Conservation (phyloP, 352 stramenopile genomes). For the Stramenopiles sp. region DNA sequence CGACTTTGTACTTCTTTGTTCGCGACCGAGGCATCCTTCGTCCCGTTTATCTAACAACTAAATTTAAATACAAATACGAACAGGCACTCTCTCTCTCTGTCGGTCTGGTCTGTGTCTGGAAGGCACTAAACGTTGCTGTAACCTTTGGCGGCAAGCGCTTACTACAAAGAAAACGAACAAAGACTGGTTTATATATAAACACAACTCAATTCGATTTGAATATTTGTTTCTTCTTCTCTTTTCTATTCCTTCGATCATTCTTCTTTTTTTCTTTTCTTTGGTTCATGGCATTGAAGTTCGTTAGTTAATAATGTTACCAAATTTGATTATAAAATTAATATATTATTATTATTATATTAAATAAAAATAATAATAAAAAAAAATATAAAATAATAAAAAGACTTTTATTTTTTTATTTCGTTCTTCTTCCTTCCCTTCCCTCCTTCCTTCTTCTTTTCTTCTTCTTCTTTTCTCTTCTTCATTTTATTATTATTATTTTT, state of each 20-base stretch:
- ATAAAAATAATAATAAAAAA: constrained; percentile 16
- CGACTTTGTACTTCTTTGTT: constrained; percentile 11
- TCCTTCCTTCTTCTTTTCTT: too few species aligned
- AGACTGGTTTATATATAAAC: not conserved
- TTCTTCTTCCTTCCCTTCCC: too few species aligned
- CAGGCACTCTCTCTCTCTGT: constrained; percentile 17
- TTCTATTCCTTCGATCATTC: not conserved
- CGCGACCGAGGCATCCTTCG: not conserved
- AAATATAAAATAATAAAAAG: too few species aligned
- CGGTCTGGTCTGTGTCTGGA: constrained; percentile 14
- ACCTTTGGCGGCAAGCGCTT: not conserved
- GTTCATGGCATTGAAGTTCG: too few species aligned
- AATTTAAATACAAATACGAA: not conserved
- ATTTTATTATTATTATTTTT: too few species aligned
- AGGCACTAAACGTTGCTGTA: not conserved
- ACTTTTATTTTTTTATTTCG: too few species aligned
- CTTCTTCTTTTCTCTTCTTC: too few species aligned
- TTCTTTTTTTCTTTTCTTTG: too few species aligned
- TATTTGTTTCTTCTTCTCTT: constrained; percentile 10
- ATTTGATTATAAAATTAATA: constrained; percentile 20
- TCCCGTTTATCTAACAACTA: not conserved
- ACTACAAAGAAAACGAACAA: constrained; percentile 3
- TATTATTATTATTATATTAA: constrained; percentile 13
- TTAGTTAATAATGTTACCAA: too few species aligned
- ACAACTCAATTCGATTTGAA: constrained; percentile 14